Base-by-base conservation (phyloP, 345 rosid species). In the Durio zibethinus region DNA sequence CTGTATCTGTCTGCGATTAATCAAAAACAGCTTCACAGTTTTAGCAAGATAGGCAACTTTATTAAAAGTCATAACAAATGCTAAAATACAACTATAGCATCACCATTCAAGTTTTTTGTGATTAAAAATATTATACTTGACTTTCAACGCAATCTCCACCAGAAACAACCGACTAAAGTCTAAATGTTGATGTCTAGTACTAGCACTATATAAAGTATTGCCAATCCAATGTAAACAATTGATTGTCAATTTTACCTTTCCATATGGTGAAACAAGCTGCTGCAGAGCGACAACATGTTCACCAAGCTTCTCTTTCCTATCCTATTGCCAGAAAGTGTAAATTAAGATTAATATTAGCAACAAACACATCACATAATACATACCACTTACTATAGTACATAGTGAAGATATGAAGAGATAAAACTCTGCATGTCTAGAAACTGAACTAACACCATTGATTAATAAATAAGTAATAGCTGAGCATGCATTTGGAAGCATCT, bases 231-330 rank as follows among this genome's bases (percentile, higher is more conserved):
- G 23, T 38, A 45, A 80, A 11, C 42, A 57, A 70, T 48, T 36
- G 42, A 80, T 35, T 12, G 66, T 25, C 27, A 38, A 65, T 33
- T 10, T 6, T 86, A 93, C 99, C 99, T 96, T 96, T 77, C 99
- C 99, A 52, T 91, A 92, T 0, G 98, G 99, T 10, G 99, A 95
- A 83, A 95, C 99, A 67, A 93, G 94, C 73, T 93, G 97, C 82
- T 93, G 99, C 82, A 96, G 88, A 83, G 94, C 91, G 48, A 89
- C 87, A 36, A 96, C 89, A 23, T 92, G 90, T 71, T 93, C 98
- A 68, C 99, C 97, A 5, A 93, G 75, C 82, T 96, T 96, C 85
- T 90, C 98, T 78, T 96, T 96, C 83, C 89, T 87, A 82, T 93
- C 97, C 94, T 93, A 72, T 74, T 82, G 52, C 70, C 83, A 80